These are phyloP conservation scores for Penicillium daleae DNA, from an alignment of 495 filamentous ascomycete genomes.

Conservation along the genomic window DNA sequence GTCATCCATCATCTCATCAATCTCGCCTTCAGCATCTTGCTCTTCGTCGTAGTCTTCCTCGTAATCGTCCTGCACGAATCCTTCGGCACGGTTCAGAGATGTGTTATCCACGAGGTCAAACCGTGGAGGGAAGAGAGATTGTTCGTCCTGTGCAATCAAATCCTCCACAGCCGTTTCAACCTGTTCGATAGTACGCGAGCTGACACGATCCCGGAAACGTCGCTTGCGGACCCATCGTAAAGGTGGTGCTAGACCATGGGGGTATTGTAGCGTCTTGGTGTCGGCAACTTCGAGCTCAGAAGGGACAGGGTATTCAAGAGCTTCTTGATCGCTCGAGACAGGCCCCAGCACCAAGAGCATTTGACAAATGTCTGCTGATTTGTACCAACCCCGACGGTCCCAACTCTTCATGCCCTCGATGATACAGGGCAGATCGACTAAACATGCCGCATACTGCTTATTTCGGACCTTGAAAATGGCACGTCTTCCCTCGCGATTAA, in stretches of 20 bases:
- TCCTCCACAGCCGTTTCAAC: constrained; percentile 83
- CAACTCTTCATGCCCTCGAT: constrained; percentile 96
- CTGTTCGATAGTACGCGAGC: constrained; percentile 82
- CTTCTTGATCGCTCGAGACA: constrained; percentile 74
- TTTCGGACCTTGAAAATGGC: constrained; percentile 71
- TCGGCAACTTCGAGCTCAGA: constrained; percentile 63
- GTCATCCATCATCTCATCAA: constrained; percentile 57
- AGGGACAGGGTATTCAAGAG: constrained; percentile 66
- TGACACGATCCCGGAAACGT: constrained; percentile 77
- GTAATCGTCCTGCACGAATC: constrained; percentile 45
- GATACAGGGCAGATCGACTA: constrained; percentile 90
- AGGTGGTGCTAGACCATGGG: constrained; percentile 90
- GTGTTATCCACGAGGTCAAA: constrained; percentile 69
- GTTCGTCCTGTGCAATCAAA: constrained; percentile 69
- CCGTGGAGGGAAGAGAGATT: constrained; percentile 55
- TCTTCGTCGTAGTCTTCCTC: constrained; percentile 57
- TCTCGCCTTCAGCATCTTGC: constrained; percentile 59
- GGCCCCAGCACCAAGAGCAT: constrained; percentile 83
- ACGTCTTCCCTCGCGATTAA: constrained; percentile 73
- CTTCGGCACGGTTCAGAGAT: constrained; percentile 54
- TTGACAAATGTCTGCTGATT: constrained; percentile 92
- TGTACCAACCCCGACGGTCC: constrained; percentile 90
- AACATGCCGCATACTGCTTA: constrained; percentile 72
- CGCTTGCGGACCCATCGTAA: constrained; percentile 84
- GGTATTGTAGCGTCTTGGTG: constrained; percentile 69